phyloP scores from a whole-genome alignment of 179 eudicot genomes.

The Patellifolia procumbens region DNA sequence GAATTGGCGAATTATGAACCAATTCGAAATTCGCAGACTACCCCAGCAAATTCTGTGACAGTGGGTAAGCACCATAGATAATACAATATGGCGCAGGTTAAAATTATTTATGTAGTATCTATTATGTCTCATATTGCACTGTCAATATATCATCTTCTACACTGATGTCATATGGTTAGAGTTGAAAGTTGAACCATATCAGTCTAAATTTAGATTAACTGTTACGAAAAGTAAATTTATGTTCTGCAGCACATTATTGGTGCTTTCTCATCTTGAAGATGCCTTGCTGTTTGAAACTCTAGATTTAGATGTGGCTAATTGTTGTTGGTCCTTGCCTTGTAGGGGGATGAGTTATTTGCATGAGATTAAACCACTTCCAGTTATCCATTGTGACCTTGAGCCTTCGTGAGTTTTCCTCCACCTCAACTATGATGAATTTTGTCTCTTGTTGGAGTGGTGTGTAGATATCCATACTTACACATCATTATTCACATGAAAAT shows the following conservation, averaged over 20 bases:
- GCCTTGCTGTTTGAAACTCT: neutral
- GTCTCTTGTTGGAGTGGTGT: constrained; percentile 11
- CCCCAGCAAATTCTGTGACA: no score
- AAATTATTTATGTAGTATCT: neutral
- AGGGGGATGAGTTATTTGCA: constrained; percentile 98
- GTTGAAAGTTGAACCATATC: neutral
- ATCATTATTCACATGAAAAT: constrained; percentile 20
- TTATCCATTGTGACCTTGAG: constrained; percentile 93
- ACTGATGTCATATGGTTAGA: neutral
- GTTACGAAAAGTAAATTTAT: neutral
- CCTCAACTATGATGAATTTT: neutral
- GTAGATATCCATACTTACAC: constrained; percentile 1
- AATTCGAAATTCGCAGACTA: no score
- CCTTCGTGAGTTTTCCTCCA: constrained; percentile 79
- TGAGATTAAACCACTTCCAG: constrained; percentile 83
- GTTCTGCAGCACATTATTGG: neutral
- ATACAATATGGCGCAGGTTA: neutral
- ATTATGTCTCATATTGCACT: neutral
- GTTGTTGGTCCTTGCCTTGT: constrained; percentile 28
- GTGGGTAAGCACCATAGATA: neutral
- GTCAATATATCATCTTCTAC: neutral
- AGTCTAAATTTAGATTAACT: no score
- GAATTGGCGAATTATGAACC: no score
- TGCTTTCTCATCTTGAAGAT: neutral
- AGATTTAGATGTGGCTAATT: neutral